A percentile compares a stretch with the other conserved stretches of the same genome.
Evolutionary conservation across 78 protist genomes (phyloP).

Genomic region (Tieghemostelium lacteum): DNA sequence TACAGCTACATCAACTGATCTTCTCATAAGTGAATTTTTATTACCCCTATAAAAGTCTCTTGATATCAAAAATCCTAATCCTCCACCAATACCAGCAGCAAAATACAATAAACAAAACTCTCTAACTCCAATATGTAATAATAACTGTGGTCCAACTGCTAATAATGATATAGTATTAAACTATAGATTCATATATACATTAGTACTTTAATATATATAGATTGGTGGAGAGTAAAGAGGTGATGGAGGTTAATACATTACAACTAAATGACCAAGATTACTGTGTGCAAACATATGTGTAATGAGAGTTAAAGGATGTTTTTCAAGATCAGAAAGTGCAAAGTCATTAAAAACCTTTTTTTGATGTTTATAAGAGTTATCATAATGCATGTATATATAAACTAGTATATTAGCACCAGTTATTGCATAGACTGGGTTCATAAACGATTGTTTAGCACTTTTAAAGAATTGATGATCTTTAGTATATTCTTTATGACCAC

Average conservation of each 20-base stretch:
- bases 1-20: neutral
- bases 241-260: too few relatives aligned
- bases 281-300: conserved; percentile 50
- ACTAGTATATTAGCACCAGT: too few relatives aligned
- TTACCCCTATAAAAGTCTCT: neutral
- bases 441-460: too few relatives aligned
- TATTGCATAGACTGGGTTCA: too few relatives aligned
- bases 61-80: neutral
- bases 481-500: too few relatives aligned
- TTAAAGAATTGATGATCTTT: too few relatives aligned
- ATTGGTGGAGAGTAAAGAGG: too few relatives aligned
- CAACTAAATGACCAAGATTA: conserved; percentile 4
- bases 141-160: conserved; percentile 21
- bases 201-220: neutral
- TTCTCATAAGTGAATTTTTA: neutral
- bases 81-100: conserved; percentile 23
- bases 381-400: too few relatives aligned
- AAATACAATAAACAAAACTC: conserved; percentile 20
- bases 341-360: too few relatives aligned
- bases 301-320: conserved; percentile 29
- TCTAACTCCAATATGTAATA: conserved; percentile 3
- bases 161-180: conserved; percentile 31
- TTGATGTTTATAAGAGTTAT: too few relatives aligned
- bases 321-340: too few relatives aligned
- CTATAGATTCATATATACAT: neutral